These are phyloP conservation scores for Mycena maculata DNA, from an alignment of 768 basidiomycete species.

Conservation along the genomic window DNA sequence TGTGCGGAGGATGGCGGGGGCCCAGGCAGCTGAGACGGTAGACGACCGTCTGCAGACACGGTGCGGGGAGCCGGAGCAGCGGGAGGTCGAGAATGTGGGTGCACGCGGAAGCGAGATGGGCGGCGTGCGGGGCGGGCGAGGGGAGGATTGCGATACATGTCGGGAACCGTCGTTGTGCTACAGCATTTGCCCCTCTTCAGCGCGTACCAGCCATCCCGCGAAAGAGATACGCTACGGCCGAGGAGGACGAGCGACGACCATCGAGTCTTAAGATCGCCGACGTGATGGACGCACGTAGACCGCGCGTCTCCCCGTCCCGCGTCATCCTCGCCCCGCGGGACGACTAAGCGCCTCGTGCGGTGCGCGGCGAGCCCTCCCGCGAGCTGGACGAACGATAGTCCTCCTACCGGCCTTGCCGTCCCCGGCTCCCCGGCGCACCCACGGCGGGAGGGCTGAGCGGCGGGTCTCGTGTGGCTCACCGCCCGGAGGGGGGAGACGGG, in stretches of 20 bases:
- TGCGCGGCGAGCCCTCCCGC: no score
- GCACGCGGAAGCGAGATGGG: not conserved
- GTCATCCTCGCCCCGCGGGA: not conserved
- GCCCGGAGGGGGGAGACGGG: not conserved
- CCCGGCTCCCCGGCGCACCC: no score
- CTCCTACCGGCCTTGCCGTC: no score
- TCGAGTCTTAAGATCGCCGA: not conserved
- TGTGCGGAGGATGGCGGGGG: not conserved
- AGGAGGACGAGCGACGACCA: not conserved
- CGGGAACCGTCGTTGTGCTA: not conserved
- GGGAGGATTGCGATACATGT: not conserved
- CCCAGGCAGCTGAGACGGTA: not conserved
- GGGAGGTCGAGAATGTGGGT: not conserved
- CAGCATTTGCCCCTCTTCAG: not conserved
- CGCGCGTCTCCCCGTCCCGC: not conserved
- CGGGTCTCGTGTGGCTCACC: not conserved
- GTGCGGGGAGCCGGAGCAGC: not conserved
- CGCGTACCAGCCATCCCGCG: not conserved
- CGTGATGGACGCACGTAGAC: not conserved
- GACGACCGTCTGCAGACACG: not conserved
- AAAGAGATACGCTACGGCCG: not conserved
- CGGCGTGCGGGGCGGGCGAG: conserved; percentile 2
- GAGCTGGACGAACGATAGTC: no score
- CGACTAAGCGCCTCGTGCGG: no score
- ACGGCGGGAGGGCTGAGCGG: no score